Evolutionary conservation across 2,329 filamentous ascomycete genomes (phyloP), one percentile per base, ranked within the genome.

Genomic region (Fusarium setosum): DNA sequence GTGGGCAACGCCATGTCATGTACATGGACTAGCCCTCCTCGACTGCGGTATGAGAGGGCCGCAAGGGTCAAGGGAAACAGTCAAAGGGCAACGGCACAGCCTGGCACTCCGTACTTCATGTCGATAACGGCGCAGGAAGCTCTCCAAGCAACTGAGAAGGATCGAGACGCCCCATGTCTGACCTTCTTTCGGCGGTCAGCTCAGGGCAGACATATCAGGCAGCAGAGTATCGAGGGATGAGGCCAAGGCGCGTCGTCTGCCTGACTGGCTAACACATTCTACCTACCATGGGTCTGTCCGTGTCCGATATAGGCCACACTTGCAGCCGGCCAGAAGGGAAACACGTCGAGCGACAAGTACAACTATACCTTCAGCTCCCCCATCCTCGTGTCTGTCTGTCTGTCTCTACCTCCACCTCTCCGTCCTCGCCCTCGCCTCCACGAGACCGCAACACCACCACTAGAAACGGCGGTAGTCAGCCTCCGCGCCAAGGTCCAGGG

Each of bases 401-500:
- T 21, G 26, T 34, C 53, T 44, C 59, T 24, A 34, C 37, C 47
- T 52, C 44, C 29, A 34, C 38, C 60, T 55, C 29, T 12, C 26
- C 31, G 26, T 17, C 17, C 18, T 26, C 42, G 29, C 42, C 42
- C 26, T 47, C 42, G 42, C 42, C 42, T 65, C 58, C 55, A 41
- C 56, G 38, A 35, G 60, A 51, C 32, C 50, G 38, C 40, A 54
- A 49, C 63, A 68, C 50, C 59, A 61, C 52, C 63, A 70, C 40
- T 66, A 56, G 58, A 44, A 48, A 50, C 41, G 32, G 56, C 56
- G 55, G 58, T 52, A 56, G 64, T 71, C 63, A 71, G 65, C 65
- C 54, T 70, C 47, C 49, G 42, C 37, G 35, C 32, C 68, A 71
- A 64, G 57, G 61, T 63, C 61, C 56, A 62, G 66, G 61, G 68